phyloP scores from a whole-genome alignment of 257 asterid species.

The Nicotiana tabacum region DNA sequence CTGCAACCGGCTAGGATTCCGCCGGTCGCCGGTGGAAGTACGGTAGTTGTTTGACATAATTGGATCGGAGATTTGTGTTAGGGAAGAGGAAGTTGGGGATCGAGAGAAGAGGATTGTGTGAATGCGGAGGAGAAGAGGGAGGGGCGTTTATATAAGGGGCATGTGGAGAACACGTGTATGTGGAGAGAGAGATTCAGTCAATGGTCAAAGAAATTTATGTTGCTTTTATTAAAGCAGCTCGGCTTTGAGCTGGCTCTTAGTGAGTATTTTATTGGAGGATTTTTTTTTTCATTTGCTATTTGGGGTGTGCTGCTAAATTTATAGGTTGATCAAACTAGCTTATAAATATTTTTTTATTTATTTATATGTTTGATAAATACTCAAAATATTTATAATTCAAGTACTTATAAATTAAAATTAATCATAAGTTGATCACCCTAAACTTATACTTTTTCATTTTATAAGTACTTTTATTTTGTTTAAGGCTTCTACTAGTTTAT shows the following conservation, averaged over 20 bases:
- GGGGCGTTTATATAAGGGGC: not conserved
- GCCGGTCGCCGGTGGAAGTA: not conserved
- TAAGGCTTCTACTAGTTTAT: too few relatives aligned
- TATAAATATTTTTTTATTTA: too few relatives aligned
- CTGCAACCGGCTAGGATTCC: slow-evolving; percentile 17
- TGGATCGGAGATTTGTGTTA: not conserved
- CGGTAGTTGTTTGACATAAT: slow-evolving; percentile 3
- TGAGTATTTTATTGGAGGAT: too few relatives aligned
- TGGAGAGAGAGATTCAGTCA: slow-evolving; percentile 1
- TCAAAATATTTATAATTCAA: too few relatives aligned
- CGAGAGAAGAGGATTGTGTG: not conserved
- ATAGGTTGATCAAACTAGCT: too few relatives aligned
- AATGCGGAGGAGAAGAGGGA: not conserved
- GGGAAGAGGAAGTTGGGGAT: not conserved
- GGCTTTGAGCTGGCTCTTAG: not conserved
- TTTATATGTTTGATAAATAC: too few relatives aligned
- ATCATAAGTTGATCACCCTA: too few relatives aligned
- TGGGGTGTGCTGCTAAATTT: too few relatives aligned
- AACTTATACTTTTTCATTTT: too few relatives aligned
- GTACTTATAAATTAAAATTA: too few relatives aligned
- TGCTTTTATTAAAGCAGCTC: not conserved
- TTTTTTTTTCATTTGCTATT: too few relatives aligned
- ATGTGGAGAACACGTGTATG: slow-evolving; percentile 9
- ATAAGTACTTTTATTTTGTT: too few relatives aligned
- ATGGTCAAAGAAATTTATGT: slow-evolving; percentile 10